Evolutionary conservation across 257 asterid genomes (phyloP), one percentile per base, ranked within the genome.

Genomic region (Nicotiana obtusifolia): DNA sequence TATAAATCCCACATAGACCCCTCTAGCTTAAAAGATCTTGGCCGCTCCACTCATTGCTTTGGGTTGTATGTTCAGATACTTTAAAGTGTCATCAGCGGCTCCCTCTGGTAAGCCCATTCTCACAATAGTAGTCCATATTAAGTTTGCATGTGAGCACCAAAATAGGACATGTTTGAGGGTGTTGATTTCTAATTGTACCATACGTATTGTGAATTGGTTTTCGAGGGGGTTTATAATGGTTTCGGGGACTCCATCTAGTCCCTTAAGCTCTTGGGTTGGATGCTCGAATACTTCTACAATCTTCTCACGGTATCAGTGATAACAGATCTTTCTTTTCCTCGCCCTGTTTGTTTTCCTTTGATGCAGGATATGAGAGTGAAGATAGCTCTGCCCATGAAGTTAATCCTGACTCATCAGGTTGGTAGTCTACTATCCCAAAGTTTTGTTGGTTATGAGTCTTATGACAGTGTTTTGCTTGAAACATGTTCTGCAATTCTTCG

Each of bases 361-460:
- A 66, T 82, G 83, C 91, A 96, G 99, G 99, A 80, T 94, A 94
- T 84, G 95, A 92, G 86, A 95, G 97, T 81, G 99, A 94, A 87
- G 93, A 91, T 83, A 91, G 98, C 87, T 95, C 98, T 22, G 91
- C 75, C 44, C 89, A 92, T 22, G 97, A 94, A 87, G 90, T 91
- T 78, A 92, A 91, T 87, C 93, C 91, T 2, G 97, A 94, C 82
- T 90, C 98, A 17, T 90, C 99, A 87, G 99, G 98, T 95, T 85
- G 73, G 86, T 24, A 26, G 26, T 26, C 80, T 75, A 2, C 17
- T 49, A 59, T 52, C 62, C 5, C 41, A 49, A 24, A 15, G 8
- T 49, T 71, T 49, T 0, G 44, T 61, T 75, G 28, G 17, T 49
- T 8, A 64, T 28, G 44, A 24, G 44, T 75, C 44, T 75, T 4